Conservation (phyloP, 2,329 filamentous ascomycete genomes). For the Pestalotiopsis sp. region DNA sequence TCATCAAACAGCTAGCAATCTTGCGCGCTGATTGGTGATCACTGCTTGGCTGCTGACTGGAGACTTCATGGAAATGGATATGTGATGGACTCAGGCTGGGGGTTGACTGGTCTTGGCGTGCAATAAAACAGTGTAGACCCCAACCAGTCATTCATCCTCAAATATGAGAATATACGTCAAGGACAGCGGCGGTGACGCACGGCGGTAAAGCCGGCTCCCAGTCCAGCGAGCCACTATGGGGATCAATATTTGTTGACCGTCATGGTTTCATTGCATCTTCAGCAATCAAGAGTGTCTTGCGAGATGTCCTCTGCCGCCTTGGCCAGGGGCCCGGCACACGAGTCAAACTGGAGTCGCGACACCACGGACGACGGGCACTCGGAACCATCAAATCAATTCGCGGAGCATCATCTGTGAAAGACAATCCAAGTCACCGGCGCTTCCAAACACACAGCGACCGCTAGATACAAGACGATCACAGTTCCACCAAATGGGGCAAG, state of each 20-base stretch:
- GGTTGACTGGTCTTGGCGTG: background rate
- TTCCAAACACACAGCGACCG: background rate
- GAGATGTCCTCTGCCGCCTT: background rate
- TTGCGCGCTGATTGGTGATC: background rate
- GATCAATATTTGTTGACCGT: background rate
- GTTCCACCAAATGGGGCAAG: too few species aligned
- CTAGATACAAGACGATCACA: too few species aligned
- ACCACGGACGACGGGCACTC: background rate
- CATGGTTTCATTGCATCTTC: background rate
- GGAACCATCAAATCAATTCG: background rate
- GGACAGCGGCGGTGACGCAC: background rate
- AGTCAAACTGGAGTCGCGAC: background rate
- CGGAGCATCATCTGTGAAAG: background rate
- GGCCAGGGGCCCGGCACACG: background rate
- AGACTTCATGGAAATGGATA: background rate
- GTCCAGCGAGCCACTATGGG: background rate
- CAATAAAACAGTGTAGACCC: background rate
- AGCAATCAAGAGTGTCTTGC: background rate
- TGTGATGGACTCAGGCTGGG: background rate
- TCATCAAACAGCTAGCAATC: background rate
- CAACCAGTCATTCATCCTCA: background rate
- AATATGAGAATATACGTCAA: background rate
- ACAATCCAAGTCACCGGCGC: background rate
- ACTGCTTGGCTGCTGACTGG: background rate
- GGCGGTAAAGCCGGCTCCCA: constrained; percentile 1